Evolutionary conservation across 2,329 filamentous ascomycete genomes (phyloP).

Genomic region (Aspergillus bombycis): DNA sequence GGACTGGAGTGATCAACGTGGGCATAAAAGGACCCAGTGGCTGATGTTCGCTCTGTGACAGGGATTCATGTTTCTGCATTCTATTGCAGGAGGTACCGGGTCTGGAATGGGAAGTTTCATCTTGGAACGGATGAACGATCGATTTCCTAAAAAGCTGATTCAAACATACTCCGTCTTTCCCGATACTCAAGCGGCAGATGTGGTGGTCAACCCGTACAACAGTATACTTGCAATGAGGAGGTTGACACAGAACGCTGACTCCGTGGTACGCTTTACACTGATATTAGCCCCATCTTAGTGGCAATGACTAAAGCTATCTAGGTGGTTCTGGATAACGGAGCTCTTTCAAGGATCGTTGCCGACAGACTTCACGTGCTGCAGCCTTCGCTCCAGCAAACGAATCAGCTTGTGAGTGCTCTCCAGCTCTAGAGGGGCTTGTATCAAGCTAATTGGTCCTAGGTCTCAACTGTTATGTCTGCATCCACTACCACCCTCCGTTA

Average conservation of each 20-base stretch:
- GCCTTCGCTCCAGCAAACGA: slow-evolving; percentile 95
- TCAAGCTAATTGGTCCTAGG: slow-evolving; percentile 44
- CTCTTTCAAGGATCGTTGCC: slow-evolving; percentile 88
- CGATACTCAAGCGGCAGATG: slow-evolving; percentile 85
- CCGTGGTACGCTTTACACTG: slow-evolving; percentile 64
- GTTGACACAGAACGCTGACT: slow-evolving; percentile 94
- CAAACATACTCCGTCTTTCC: slow-evolving; percentile 99
- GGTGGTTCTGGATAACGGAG: slow-evolving; percentile 93
- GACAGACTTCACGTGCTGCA: slow-evolving; percentile 94
- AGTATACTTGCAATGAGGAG: slow-evolving; percentile 89
- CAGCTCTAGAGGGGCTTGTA: neutral
- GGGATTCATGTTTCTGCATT: slow-evolving; percentile 99
- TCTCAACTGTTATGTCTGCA: slow-evolving; percentile 97
- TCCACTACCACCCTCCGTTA: slow-evolving; percentile 96
- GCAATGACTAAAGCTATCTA: slow-evolving; percentile 34
- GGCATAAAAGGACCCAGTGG: neutral
- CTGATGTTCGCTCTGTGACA: slow-evolving; percentile 34
- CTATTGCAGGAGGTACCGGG: slow-evolving; percentile 94
- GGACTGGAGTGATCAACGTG: neutral
- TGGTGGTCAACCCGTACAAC: slow-evolving; percentile 98
- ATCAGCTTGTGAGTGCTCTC: slow-evolving; percentile 71
- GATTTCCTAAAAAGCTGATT: slow-evolving; percentile 98
- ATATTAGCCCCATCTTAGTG: neutral
- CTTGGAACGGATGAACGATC: slow-evolving; percentile 91
- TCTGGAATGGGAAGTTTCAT: slow-evolving; percentile 95